These are phyloP conservation scores for Pseudevernia furfuracea DNA, from an alignment of 495 filamentous ascomycete species.

Conservation along the genomic window DNA sequence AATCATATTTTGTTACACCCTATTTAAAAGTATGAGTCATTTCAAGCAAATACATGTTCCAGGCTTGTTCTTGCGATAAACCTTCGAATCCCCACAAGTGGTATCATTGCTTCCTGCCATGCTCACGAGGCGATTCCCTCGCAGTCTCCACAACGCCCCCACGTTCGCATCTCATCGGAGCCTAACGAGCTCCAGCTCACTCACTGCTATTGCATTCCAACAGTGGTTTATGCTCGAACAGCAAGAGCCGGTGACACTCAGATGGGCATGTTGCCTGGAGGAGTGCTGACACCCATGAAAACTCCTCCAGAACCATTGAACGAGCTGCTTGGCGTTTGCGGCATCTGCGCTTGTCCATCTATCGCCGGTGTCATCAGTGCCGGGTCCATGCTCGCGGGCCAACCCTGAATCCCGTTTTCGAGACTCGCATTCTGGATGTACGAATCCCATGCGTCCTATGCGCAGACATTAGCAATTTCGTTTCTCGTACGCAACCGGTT, in stretches of 20 bases:
- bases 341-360: constrained; percentile 20
- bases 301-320: constrained; percentile 16
- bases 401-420: constrained; percentile 41
- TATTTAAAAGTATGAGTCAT: background rate
- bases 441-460: constrained; percentile 49
- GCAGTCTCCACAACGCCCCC: background rate
- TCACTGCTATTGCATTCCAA: background rate
- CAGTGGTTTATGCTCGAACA: background rate
- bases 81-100: background rate
- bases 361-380: constrained; percentile 19
- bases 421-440: constrained; percentile 47
- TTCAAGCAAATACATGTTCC: background rate
- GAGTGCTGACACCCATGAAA: constrained; percentile 23
- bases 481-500: background rate
- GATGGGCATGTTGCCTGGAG: constrained; percentile 28
- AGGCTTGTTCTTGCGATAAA: background rate
- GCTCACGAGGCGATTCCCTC: background rate
- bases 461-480: constrained; percentile 20
- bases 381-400: constrained; percentile 35
- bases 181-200: background rate
- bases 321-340: constrained; percentile 15
- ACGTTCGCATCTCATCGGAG: background rate
- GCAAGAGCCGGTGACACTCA: constrained; percentile 1
- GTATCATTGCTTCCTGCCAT: background rate
- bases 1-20: background rate